These are phyloP conservation scores for Yamadazyma diddensiae DNA, from an alignment of 1,139 yeast genomes.

Conservation along the genomic window DNA sequence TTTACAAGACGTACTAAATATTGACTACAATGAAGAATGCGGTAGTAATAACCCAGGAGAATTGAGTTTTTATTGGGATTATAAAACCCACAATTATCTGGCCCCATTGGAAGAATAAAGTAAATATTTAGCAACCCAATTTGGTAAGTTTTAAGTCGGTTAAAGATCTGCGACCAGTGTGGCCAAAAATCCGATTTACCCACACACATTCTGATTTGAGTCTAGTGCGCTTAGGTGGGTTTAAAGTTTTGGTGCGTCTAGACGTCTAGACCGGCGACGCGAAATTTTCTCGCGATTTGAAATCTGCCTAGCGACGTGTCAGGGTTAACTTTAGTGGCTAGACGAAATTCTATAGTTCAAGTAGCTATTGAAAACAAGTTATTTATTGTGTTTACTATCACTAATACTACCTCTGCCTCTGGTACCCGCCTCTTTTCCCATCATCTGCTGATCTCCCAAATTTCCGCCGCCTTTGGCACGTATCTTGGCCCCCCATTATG, in stretches of 20 bases:
- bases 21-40: constrained; percentile 24
- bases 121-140: background rate
- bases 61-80: constrained; percentile 40
- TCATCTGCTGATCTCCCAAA: no score
- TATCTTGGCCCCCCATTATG: no score
- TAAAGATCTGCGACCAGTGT: background rate
- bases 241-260: no score
- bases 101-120: constrained; percentile 11
- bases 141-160: background rate
- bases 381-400: no score
- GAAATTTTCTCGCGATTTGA: background rate
- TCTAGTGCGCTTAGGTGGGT: no score
- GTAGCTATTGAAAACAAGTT: no score
- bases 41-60: constrained; percentile 22
- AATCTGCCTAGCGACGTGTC: constrained; percentile 1
- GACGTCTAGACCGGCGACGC: constrained; percentile 2
- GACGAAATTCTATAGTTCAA: background rate
- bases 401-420: no score
- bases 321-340: background rate
- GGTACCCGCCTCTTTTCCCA: no score
- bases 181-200: background rate
- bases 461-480: no score
- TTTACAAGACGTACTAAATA: constrained; percentile 9
- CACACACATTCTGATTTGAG: no score
- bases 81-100: constrained; percentile 22